These are phyloP conservation scores for Polysphondylium violaceum DNA, from an alignment of 78 protist genomes.

Conservation along the genomic window DNA sequence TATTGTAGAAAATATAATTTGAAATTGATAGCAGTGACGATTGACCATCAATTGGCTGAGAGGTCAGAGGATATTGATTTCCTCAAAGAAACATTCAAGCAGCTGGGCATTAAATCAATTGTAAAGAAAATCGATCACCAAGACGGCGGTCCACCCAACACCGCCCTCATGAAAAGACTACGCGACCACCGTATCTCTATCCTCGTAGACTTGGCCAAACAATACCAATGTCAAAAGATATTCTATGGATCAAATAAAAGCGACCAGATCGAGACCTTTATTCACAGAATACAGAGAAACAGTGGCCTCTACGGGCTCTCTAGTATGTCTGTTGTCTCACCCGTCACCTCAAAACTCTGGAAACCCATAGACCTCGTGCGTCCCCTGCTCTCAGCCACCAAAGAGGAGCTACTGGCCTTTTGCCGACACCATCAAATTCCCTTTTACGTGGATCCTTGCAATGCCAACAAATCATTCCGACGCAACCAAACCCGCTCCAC, in stretches of 20 bases:
- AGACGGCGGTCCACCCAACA: neutral
- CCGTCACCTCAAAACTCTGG: neutral
- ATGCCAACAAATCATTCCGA: neutral
- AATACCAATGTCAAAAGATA: neutral
- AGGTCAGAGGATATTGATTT: neutral
- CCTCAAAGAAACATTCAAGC: neutral
- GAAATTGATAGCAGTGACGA: neutral
- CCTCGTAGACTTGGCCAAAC: neutral
- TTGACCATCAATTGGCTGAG: neutral
- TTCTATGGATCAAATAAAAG: conserved; percentile 3
- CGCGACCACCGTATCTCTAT: neutral
- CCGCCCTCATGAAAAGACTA: neutral
- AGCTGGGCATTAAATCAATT: neutral
- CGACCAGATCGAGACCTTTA: conserved; percentile 11
- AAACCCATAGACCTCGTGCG: too few species aligned
- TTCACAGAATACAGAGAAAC: neutral
- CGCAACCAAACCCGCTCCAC: conserved; percentile 4
- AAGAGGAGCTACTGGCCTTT: neutral
- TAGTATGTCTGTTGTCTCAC: neutral
- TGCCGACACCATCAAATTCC: neutral
- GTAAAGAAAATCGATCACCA: neutral
- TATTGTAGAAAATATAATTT: too few species aligned
- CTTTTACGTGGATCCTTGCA: neutral
- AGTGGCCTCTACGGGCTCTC: conserved; percentile 4
- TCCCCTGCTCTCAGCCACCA: neutral